These are phyloP conservation scores for Aspergillus diversus DNA, from an alignment of 495 filamentous ascomycete genomes.

Conservation along the genomic window DNA sequence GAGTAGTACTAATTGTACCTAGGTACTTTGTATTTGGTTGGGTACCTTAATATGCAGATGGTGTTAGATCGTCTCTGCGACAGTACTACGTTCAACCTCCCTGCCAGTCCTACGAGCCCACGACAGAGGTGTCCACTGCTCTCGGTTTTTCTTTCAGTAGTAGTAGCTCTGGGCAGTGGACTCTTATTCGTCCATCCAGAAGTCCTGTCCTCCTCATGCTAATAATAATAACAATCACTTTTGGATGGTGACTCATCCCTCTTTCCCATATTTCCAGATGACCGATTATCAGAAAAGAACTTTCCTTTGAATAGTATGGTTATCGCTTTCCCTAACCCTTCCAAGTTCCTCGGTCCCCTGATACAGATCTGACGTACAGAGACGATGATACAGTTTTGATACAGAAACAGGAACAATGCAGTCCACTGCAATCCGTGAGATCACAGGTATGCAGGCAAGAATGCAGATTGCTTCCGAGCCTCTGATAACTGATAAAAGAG, in stretches of 20 bases:
- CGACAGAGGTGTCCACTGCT: background rate
- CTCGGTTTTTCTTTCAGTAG: background rate
- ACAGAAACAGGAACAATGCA: constrained; percentile 7
- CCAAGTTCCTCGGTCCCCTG: background rate
- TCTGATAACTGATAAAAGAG: constrained; percentile 14
- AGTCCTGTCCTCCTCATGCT: constrained; percentile 5
- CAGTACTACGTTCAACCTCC: background rate
- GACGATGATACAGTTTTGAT: constrained; percentile 5
- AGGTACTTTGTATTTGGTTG: constrained; percentile 18
- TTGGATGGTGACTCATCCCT: constrained; percentile 17
- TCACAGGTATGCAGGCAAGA: constrained; percentile 24
- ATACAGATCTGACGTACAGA: constrained; percentile 11
- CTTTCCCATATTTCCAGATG: background rate
- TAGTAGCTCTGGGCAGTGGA: background rate
- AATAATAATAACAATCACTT: background rate
- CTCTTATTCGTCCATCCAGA: background rate
- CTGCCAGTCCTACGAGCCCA: constrained; percentile 2
- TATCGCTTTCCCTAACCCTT: background rate
- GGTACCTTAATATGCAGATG: constrained; percentile 32
- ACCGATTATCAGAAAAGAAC: constrained; percentile 9
- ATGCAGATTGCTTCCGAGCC: constrained; percentile 27
- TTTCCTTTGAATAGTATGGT: background rate
- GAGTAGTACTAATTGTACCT: background rate
- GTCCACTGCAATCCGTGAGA: constrained; percentile 10
- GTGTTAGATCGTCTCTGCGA: constrained; percentile 12